Conservation (phyloP, 2,329 filamentous ascomycete genomes). For the Thelonectria discophora region DNA sequence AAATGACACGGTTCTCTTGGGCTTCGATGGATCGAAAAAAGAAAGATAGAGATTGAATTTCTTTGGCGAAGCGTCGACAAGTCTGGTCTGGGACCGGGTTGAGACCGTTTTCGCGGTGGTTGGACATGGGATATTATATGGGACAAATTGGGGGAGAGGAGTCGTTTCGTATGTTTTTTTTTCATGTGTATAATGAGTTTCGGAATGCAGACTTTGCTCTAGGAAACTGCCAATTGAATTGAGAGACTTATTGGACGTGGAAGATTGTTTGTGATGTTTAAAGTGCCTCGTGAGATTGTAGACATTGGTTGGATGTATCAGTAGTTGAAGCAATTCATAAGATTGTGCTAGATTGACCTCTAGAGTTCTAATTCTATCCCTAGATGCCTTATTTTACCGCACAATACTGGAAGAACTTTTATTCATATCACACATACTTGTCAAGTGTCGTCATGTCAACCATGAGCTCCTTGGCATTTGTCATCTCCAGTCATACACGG, state of each 20-base stretch:
- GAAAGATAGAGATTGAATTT: constrained; percentile 17
- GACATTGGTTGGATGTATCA: no score
- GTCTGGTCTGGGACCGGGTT: constrained; percentile 17
- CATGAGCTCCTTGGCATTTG: no score
- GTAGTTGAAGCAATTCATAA: no score
- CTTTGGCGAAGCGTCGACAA: constrained; percentile 8
- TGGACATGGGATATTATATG: constrained; percentile 8
- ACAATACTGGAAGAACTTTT: neutral
- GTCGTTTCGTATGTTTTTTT: constrained; percentile 19
- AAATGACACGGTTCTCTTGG: constrained; percentile 11
- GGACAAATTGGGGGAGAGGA: constrained; percentile 9
- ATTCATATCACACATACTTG: no score
- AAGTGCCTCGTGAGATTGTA: no score
- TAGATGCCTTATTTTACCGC: no score
- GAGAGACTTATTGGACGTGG: constrained; percentile 19
- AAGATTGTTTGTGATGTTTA: neutral
- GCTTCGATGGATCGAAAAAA: constrained; percentile 10
- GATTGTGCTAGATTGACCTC: no score
- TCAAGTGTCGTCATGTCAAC: no score
- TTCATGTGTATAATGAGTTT: constrained; percentile 24
- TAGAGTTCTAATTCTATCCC: no score
- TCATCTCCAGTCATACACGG: neutral
- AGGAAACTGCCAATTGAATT: constrained; percentile 19
- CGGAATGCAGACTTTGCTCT: constrained; percentile 11
- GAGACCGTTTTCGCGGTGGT: constrained; percentile 14